Evolutionary conservation across 2,329 filamentous ascomycete genomes (phyloP).

Genomic region (Diaporthe capsici): DNA sequence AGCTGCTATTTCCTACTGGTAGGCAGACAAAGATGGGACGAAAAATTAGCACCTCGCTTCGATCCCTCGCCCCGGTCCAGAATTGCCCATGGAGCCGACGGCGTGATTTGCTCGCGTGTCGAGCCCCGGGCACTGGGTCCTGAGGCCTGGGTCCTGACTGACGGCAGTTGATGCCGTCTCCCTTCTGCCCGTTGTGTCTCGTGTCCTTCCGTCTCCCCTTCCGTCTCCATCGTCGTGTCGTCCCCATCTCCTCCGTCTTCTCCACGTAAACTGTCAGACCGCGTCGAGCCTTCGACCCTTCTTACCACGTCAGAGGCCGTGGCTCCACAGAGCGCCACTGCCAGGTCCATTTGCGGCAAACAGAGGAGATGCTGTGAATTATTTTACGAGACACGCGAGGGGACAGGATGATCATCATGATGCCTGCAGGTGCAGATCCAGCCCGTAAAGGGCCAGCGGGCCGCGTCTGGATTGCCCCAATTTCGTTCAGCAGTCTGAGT

Average conservation of each 20-base stretch:
- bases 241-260: neutral
- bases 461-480: constrained; percentile 25
- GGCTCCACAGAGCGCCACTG: neutral
- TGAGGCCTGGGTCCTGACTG: neutral
- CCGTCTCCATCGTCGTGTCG: neutral
- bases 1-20: neutral
- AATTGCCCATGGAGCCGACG: constrained; percentile 14
- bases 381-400: constrained; percentile 14
- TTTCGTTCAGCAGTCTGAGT: constrained; percentile 13
- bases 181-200: neutral
- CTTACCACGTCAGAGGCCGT: constrained; percentile 1
- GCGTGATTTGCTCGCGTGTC: constrained; percentile 32
- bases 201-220: neutral
- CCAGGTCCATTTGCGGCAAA: neutral
- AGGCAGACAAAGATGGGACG: constrained; percentile 19
- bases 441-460: constrained; percentile 18
- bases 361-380: neutral
- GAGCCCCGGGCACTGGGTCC: constrained; percentile 8
- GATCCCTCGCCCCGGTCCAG: constrained; percentile 20
- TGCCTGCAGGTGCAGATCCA: constrained; percentile 28
- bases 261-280: neutral
- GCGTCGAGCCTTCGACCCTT: neutral
- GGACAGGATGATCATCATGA: constrained; percentile 19
- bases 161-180: constrained; percentile 14
- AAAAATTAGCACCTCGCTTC: constrained; percentile 32